A percentile compares a stretch with the other conserved stretches of the same genome.
These are phyloP conservation scores for Fusarium austroafricanum DNA, from an alignment of 2,329 filamentous ascomycete species.

Conservation along the genomic window DNA sequence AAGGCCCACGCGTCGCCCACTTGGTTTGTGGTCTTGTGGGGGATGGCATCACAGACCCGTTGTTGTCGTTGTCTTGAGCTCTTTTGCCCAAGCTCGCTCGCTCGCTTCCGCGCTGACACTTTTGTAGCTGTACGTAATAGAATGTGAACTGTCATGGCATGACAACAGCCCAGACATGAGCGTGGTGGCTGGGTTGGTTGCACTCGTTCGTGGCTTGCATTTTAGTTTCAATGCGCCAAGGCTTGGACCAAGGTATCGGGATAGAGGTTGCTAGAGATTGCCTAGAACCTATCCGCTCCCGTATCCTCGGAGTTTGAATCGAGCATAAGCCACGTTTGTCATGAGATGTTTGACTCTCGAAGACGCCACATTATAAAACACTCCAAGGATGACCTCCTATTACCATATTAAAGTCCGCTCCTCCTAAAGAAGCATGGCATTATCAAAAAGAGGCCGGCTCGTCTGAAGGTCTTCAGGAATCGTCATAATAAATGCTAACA, in stretches of 20 bases:
- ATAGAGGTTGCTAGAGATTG: neutral
- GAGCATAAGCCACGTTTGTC: neutral
- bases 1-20: conserved; percentile 1
- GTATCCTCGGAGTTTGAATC: neutral
- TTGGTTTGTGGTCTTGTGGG: conserved; percentile 9
- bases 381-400: neutral
- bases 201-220: neutral
- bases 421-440: too few species aligned
- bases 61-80: conserved; percentile 7
- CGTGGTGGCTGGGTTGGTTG: neutral
- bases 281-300: neutral
- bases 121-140: conserved; percentile 5
- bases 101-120: conserved; percentile 5
- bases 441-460: too few species aligned
- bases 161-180: neutral
- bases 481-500: too few species aligned
- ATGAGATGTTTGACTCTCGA: neutral
- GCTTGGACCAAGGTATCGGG: neutral
- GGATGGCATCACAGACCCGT: conserved; percentile 1
- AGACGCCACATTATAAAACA: neutral
- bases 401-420: too few species aligned
- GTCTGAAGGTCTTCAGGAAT: too few species aligned
- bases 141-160: neutral
- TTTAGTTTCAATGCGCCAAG: neutral
- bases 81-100: neutral